phyloP scores from a whole-genome alignment of 2,329 filamentous ascomycete species.

The Chaetothyriales sp. region DNA sequence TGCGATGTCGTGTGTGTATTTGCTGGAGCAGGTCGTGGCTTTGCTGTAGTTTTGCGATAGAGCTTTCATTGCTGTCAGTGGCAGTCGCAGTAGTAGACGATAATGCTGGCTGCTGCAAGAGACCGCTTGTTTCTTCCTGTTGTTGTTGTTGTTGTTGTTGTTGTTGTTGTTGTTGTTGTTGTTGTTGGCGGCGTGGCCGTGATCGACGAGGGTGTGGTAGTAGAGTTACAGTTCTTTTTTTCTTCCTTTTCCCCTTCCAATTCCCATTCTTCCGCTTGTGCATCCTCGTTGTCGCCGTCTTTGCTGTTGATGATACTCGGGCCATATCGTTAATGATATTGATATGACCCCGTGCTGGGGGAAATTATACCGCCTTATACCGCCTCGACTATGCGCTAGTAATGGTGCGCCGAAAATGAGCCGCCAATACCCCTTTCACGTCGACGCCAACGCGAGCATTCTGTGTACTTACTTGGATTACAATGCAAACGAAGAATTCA shows the following conservation, averaged over 20 bases:
- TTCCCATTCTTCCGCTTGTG: not conserved
- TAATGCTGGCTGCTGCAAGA: no score
- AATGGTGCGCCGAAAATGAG: no score
- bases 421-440: no score
- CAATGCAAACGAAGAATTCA: no score
- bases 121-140: not conserved
- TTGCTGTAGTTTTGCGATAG: not conserved
- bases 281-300: not conserved
- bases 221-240: not conserved
- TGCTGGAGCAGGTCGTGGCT: conserved; percentile 40
- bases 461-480: no score
- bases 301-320: not conserved
- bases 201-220: not conserved
- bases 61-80: no score
- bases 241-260: not conserved
- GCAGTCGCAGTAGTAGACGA: not conserved
- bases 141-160: not conserved
- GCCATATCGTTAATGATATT: not conserved
- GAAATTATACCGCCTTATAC: no score
- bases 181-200: no score
- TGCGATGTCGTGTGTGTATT: conserved; percentile 72
- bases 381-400: no score
- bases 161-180: not conserved
- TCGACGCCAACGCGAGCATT: no score
- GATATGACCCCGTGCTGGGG: no score